Conservation (phyloP, 108 stramenopile species). For the Stephanodiscus minutulus region DNA sequence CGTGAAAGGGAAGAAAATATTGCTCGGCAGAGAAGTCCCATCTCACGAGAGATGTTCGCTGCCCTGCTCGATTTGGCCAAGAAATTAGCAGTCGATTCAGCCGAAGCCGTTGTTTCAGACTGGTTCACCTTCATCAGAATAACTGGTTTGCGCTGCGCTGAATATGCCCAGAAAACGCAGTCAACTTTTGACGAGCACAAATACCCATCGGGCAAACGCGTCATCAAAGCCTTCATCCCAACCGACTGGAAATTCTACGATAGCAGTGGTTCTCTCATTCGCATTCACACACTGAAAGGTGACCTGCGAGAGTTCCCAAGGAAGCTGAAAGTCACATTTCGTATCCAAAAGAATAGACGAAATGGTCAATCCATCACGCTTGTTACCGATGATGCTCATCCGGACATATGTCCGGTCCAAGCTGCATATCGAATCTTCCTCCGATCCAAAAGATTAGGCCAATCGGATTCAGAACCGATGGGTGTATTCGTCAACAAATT, state of each 20-base stretch:
- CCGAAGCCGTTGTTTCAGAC: background rate
- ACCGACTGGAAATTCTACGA: conserved; percentile 2
- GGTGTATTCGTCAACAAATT: conserved; percentile 2
- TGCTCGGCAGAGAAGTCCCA: conserved; percentile 8
- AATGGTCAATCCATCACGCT: conserved; percentile 10
- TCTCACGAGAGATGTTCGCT: conserved; percentile 5
- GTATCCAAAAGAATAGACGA: conserved; percentile 21
- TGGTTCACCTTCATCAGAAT: background rate
- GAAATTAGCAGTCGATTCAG: background rate
- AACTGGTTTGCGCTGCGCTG: conserved; percentile 4
- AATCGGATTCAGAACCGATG: conserved; percentile 12
- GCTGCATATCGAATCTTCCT: background rate
- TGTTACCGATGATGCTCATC: background rate
- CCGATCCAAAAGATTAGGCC: conserved; percentile 3
- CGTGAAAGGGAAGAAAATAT: conserved; percentile 11
- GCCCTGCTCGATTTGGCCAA: background rate
- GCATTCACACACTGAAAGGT: background rate
- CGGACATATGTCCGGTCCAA: conserved; percentile 5
- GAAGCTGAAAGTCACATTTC: background rate
- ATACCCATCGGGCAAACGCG: conserved; percentile 7
- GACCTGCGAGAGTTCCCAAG: background rate
- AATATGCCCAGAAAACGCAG: conserved; percentile 10
- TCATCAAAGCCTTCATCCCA: conserved; percentile 8
- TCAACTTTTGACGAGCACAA: background rate
- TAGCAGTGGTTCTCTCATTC: background rate